phyloP scores from a whole-genome alignment of 768 basidiomycete genomes.

The Pulveroboletus sp. region DNA sequence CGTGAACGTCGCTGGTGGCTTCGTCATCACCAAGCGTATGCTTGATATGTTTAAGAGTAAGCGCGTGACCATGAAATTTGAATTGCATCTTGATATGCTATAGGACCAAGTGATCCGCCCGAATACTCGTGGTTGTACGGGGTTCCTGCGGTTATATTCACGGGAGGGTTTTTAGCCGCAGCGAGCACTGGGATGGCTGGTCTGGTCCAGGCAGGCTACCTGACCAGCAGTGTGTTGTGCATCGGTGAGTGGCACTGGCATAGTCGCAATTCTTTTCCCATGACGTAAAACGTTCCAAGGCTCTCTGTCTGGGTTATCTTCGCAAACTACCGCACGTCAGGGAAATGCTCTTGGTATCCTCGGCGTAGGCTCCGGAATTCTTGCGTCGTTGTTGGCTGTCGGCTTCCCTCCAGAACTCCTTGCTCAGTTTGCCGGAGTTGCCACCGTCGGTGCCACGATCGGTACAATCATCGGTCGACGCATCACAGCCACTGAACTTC shows the following conservation, averaged over 20 bases:
- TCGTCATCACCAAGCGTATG: conserved; percentile 90
- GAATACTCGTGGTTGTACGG: conserved; percentile 85
- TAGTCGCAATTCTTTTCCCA: background rate
- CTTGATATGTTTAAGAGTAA: conserved; percentile 89
- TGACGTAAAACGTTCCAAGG: conserved; percentile 36
- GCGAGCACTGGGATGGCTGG: conserved; percentile 84
- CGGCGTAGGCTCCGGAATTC: conserved; percentile 78
- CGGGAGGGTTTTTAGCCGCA: conserved; percentile 78
- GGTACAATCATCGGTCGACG: conserved; percentile 77
- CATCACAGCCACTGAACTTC: conserved; percentile 84
- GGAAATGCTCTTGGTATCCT: conserved; percentile 89
- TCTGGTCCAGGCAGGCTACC: conserved; percentile 84
- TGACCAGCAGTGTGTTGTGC: conserved; percentile 83
- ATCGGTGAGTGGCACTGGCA: conserved; percentile 50
- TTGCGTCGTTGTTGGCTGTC: conserved; percentile 78
- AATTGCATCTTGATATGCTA: conserved; percentile 3
- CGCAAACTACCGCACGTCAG: conserved; percentile 79
- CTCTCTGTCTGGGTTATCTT: conserved; percentile 75
- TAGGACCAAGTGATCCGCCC: conserved; percentile 80
- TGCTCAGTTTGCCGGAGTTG: conserved; percentile 74
- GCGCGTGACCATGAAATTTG: conserved; percentile 10
- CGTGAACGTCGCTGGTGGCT: conserved; percentile 86
- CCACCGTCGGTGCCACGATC: conserved; percentile 66
- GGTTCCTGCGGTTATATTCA: conserved; percentile 77
- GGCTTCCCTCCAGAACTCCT: conserved; percentile 77